These are phyloP conservation scores for Lithospermum erythrorhizon DNA, from an alignment of 257 asterid species.

Conservation along the genomic window DNA sequence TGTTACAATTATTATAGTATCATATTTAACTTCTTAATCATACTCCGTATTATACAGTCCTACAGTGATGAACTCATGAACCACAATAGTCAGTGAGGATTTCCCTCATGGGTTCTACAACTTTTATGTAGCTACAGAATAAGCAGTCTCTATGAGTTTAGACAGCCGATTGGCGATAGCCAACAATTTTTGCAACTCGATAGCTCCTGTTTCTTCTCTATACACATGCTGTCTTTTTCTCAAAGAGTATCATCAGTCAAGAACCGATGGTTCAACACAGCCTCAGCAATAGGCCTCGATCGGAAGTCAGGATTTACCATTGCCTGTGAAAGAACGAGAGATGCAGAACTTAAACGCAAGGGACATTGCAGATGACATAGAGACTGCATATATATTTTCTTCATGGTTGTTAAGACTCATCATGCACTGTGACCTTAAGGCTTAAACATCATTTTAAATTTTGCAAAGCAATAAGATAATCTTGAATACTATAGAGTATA, in stretches of 20 bases:
- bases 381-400: neutral
- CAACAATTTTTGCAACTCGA: neutral
- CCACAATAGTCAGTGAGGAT: neutral
- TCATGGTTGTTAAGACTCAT: neutral
- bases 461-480: neutral
- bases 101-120: neutral
- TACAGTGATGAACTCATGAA: no score
- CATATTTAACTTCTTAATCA: no score
- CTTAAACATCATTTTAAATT: no score
- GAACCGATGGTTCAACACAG: slow-evolving; percentile 74
- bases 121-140: no score
- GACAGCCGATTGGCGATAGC: neutral
- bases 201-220: neutral
- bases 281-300: slow-evolving; percentile 78
- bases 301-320: slow-evolving; percentile 68
- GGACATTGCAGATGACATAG: neutral
- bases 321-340: slow-evolving; percentile 31
- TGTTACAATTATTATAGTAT: no score
- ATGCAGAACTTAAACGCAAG: slow-evolving; percentile 1
- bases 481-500: neutral
- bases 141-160: no score
- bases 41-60: no score
- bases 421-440: no score
- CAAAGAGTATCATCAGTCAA: slow-evolving; percentile 39
- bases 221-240: neutral